Evolutionary conservation across 192 early-diverging fungal genomes (phyloP).

Genomic region (Borealophlyctis nickersoniae): DNA sequence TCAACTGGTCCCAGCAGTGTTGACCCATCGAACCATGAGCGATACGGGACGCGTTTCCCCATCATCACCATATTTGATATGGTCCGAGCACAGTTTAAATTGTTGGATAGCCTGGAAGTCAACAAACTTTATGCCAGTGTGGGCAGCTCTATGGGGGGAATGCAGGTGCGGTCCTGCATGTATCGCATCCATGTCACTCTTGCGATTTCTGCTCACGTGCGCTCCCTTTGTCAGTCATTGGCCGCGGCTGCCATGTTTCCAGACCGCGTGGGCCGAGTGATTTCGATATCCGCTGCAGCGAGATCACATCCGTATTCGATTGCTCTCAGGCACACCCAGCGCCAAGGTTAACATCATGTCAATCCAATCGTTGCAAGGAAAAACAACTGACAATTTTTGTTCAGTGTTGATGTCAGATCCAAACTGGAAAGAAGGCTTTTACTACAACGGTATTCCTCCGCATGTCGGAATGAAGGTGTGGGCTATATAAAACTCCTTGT

Average conservation of each 20-base stretch:
- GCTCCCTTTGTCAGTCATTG: conserved; percentile 64
- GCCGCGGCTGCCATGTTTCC: conserved; percentile 79
- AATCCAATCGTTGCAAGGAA: too few relatives aligned
- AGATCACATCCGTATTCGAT: conserved; percentile 96
- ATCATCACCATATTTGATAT: conserved; percentile 93
- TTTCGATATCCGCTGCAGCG: conserved; percentile 88
- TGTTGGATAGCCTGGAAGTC: conserved; percentile 79
- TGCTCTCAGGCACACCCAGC: conserved; percentile 85
- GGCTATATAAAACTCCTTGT: neutral
- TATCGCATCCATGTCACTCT: too few relatives aligned
- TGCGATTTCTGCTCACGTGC: too few relatives aligned
- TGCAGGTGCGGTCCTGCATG: conserved; percentile 53
- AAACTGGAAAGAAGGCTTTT: conserved; percentile 91
- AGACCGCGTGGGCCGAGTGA: conserved; percentile 73
- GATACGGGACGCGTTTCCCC: conserved; percentile 89
- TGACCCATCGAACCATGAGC: conserved; percentile 66
- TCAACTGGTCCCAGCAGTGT: conserved; percentile 86
- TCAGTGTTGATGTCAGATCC: conserved; percentile 89
- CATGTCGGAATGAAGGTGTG: conserved; percentile 88
- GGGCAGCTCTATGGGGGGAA: conserved; percentile 89
- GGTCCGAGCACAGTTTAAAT: conserved; percentile 88
- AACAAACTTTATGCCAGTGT: conserved; percentile 81
- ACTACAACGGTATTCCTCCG: conserved; percentile 84
- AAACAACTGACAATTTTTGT: conserved; percentile 2
- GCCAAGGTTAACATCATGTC: too few relatives aligned